Evolutionary conservation across 495 filamentous ascomycete species (phyloP), one percentile per base, ranked within the genome.

Genomic region (Coniosporium apollinis): DNA sequence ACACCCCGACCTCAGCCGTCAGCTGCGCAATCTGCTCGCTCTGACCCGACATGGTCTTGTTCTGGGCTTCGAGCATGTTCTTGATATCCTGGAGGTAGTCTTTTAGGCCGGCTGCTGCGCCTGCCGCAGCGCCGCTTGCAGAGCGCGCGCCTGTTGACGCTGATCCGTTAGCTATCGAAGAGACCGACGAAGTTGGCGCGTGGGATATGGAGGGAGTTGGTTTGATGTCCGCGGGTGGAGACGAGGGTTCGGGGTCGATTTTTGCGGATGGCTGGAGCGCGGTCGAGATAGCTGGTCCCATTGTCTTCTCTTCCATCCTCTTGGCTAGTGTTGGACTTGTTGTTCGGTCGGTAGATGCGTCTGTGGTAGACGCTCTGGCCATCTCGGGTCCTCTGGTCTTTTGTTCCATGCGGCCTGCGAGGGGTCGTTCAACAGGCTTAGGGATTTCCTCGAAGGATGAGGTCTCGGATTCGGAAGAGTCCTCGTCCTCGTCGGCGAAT

Each of bases 381-480:
- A 40, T 44, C 5, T 37, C 33, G 3, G 34, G 19, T 1, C 50
- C 47, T 33, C 48, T 54, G 37, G 51, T 45, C 28, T 51, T 48
- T 11, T 22, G 25, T 31, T 38, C 5, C 30, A 22, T 19, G 28
- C 22, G 9, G 11, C 13, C 19, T 8, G 38, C 48, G n/a, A 13
- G 24, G 11, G 44, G 42, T 15, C 69, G 69, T 42, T 76, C 70
- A 9, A 62, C 48, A 0, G 72, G 66, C 45, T 79, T 79, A n/a
- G 77, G 45, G 14, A 83, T 65, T 46, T 87, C 79, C 50, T 92
- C 79, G 48, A 94, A 94, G 57, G 74, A 79, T 3, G 79, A 84
- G 9, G 69, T 65, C 30, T 83, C 79, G 33, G 76, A 72, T 3
- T 73, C 69, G 4, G 59, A 64, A 6, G 70, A 61, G 9, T 59